Base-by-base conservation (phyloP, 176 grass and related monocot species). In the Microstegium vimineum region DNA sequence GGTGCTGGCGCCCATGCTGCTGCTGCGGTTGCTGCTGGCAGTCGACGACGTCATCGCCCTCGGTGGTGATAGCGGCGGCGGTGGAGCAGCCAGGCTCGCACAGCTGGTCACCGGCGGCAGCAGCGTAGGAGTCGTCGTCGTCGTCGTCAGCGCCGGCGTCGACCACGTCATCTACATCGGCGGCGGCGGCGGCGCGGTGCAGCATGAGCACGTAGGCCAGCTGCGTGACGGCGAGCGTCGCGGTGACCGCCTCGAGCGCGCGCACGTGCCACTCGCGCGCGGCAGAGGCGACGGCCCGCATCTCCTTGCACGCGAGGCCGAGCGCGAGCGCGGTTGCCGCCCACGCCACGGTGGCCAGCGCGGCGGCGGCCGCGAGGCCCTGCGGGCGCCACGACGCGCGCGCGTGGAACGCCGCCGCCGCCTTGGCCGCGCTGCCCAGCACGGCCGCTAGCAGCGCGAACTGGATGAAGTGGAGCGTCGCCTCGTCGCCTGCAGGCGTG, bases 291-390 rank as follows among this genome's bases (percentile, higher is more conserved):
- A 40, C 88, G n/a, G 72, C 45, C 18, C 51, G 65, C 28, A 89
- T 93, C 80, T 91, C 90, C 88, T 87, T 96, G 51, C 85, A 92
- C 59, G 94, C 90, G 60, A 96, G 28, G 25, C 89, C 89, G 66
- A 88, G 86, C 2, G 90, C 90, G 42, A 88, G 76, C 31, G 83
- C 90, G 35, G 90, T 92, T 78, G 61, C 71, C 15, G 86, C 86
- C 90, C 90, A 92, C 35, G 90, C 90, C 20, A 85, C 73, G 82
- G 87, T 68, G 42, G 38, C 72, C 1, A 70, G 65, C 15, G 86
- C 38, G 4, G 90, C 82, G 10, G 83, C 86, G 1, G 83, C 74
- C 3, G 82, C 86, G 40, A 92, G 74, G 61, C 86, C 81, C 34
- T 88, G 82, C 1, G 63, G 65, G 22, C 78, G 81, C 86, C 86